Evolutionary conservation across 2,329 filamentous ascomycete genomes (phyloP), one percentile per base, ranked within the genome.

Genomic region (Ascosphaera acerosa): DNA sequence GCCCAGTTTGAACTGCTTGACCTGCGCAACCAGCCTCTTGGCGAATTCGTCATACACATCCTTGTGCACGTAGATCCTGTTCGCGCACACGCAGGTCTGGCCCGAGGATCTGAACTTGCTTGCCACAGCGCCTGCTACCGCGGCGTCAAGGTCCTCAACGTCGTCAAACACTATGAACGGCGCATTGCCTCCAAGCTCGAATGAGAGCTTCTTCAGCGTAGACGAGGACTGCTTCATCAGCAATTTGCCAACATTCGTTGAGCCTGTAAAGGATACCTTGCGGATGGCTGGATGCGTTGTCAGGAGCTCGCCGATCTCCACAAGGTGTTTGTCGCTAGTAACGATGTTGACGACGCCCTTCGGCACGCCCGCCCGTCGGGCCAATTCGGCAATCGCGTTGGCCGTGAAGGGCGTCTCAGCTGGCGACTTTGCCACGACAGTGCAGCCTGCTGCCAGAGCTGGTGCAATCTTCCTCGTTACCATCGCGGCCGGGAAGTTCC

Each of bases 161-260:
- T 94, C 84, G 45, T 94, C 81, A 46, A 94, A 94, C 19, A 94
- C 80, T 40, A 94, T 92, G 49, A 92, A 90, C 1, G 84, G 84
- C 0, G 84, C 77, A 49, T 94, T 94, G 30, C 84, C 87, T 33
- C 84, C 84, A 1, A 94, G 72, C 50, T 94, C 84, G 50, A 91
- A 76, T 0, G 77, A 87, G 2, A 77, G 59, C 47, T 77, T 77
- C 64, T 94, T 94, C 17, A 80, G 57, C 0, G 81, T 91, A 25
- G 66, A 64, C 0, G 81, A 68, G 7, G 75, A 73, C 53, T 92
- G 82, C 57, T 76, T 76, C 81, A 92, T 91, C 33, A 97, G 66
- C 55, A 92, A 54, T 40, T 63, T 69, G 15, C 67, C 67, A 3
- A 72, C 67, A 28, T 59, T 58, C 1, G 67, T 72, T 19, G 61